These are phyloP conservation scores for Candida oleophila DNA, from an alignment of 805 yeast genomes.

Conservation along the genomic window DNA sequence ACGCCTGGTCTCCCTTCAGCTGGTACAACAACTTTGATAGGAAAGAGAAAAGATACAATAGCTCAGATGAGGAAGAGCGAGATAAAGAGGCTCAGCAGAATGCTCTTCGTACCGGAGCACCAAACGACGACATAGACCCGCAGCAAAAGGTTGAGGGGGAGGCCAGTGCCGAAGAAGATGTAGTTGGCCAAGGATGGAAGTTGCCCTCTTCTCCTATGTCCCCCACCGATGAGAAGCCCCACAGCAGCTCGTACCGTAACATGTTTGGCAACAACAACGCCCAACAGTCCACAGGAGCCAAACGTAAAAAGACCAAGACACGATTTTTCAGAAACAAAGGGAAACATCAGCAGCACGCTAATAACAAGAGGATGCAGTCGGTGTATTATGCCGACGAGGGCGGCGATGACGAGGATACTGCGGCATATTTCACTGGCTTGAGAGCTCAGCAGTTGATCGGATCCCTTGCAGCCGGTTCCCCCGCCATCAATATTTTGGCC, in stretches of 20 bases:
- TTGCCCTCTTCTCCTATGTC: no score
- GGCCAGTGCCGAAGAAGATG: constrained; percentile 1
- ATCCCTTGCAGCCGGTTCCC: constrained; percentile 61
- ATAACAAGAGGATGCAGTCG: not conserved
- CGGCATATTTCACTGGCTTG: constrained; percentile 30
- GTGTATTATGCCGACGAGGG: constrained; percentile 5
- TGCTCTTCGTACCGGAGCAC: not conserved
- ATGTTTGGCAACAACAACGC: not conserved
- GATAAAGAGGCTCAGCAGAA: constrained; percentile 9
- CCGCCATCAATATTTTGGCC: constrained; percentile 73
- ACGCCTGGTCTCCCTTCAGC: constrained; percentile 31
- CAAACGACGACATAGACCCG: not conserved
- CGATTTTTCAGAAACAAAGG: constrained; percentile 1
- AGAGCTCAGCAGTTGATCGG: constrained; percentile 35
- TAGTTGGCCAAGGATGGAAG: no score
- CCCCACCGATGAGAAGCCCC: not conserved
- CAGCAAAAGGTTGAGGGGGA: not conserved
- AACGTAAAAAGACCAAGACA: not conserved
- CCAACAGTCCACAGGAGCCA: not conserved
- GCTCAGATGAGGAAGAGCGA: constrained; percentile 28
- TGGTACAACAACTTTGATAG: constrained; percentile 23
- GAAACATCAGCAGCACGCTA: not conserved
- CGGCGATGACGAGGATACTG: constrained; percentile 20
- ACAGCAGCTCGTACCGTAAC: not conserved
- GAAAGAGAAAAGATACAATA: constrained; percentile 29